Percentiles rank a stretch among this genome's conserved stretches.
These are phyloP conservation scores for Lachnellula cervina DNA, from an alignment of 2,329 filamentous ascomycete species.

Conservation along the genomic window DNA sequence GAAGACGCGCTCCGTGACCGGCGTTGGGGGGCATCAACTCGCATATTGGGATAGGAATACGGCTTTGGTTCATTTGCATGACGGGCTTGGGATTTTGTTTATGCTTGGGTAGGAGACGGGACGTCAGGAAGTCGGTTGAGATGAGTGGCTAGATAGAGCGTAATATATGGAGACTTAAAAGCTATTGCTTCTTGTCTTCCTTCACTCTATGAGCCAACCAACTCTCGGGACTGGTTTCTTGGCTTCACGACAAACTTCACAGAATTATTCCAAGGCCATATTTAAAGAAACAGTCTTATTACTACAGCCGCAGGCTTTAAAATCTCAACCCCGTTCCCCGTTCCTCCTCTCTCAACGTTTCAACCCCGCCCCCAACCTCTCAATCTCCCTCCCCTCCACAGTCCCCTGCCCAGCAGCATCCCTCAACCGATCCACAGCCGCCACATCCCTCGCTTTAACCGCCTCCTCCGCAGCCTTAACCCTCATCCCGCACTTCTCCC, in stretches of 20 bases:
- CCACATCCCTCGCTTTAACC: slow-evolving; percentile 71
- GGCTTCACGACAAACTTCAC: no score
- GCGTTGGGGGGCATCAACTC: no score
- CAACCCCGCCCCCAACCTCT: slow-evolving; percentile 64
- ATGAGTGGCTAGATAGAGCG: background rate
- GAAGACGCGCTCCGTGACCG: no score
- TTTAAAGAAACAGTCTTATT: background rate
- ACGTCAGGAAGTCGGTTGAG: no score
- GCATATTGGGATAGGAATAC: background rate
- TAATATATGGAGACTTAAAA: background rate
- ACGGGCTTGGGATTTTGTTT: background rate
- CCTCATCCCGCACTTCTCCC: slow-evolving; percentile 89
- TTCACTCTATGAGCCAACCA: no score
- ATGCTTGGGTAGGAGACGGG: background rate
- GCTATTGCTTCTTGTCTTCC: background rate
- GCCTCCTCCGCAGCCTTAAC: slow-evolving; percentile 90
- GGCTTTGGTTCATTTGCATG: background rate
- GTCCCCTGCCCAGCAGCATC: slow-evolving; percentile 67
- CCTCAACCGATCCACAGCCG: slow-evolving; percentile 67
- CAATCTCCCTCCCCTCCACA: slow-evolving; percentile 69
- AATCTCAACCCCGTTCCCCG: background rate
- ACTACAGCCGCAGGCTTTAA: background rate
- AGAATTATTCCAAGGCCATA: no score
- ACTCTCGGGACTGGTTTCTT: no score
- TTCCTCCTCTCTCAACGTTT: slow-evolving; percentile 36